Percentiles rank a stretch among this genome's conserved stretches.
These are phyloP conservation scores for Colletotrichum cordylinicola DNA, from an alignment of 2,329 filamentous ascomycete genomes.

Conservation along the genomic window DNA sequence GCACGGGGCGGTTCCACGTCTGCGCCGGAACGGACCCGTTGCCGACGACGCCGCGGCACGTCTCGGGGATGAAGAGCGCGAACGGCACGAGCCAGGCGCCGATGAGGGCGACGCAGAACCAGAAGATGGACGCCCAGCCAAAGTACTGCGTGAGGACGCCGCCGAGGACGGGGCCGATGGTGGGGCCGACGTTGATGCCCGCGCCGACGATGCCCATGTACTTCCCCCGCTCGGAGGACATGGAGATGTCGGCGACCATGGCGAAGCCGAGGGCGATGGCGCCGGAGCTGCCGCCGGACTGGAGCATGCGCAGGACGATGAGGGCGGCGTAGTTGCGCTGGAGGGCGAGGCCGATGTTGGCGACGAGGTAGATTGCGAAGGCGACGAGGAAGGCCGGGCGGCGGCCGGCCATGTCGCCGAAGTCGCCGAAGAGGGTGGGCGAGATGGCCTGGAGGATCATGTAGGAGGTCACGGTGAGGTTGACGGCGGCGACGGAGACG, in stretches of 20 bases:
- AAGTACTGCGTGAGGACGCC: slow-evolving; percentile 68
- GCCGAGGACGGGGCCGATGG: slow-evolving; percentile 66
- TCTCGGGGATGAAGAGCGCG: slow-evolving; percentile 63
- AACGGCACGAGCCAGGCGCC: slow-evolving; percentile 58
- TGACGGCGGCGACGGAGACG: slow-evolving; percentile 46
- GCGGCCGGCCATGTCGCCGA: slow-evolving; percentile 65
- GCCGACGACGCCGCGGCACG: slow-evolving; percentile 63
- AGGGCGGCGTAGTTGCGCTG: slow-evolving; percentile 64
- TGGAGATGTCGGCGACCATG: slow-evolving; percentile 74
- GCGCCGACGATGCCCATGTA: slow-evolving; percentile 74
- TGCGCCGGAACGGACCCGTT: slow-evolving; percentile 66
- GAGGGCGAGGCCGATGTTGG: slow-evolving; percentile 65
- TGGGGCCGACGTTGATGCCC: slow-evolving; percentile 61
- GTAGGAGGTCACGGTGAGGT: slow-evolving; percentile 62
- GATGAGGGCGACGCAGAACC: slow-evolving; percentile 67
- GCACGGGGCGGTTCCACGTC: slow-evolving; percentile 61
- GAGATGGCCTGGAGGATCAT: slow-evolving; percentile 70
- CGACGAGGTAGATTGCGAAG: slow-evolving; percentile 61
- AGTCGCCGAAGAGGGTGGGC: slow-evolving; percentile 65
- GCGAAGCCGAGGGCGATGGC: slow-evolving; percentile 75
- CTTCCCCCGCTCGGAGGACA: slow-evolving; percentile 71
- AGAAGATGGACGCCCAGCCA: slow-evolving; percentile 73
- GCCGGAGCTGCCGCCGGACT: slow-evolving; percentile 69
- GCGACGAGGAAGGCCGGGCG: slow-evolving; percentile 66
- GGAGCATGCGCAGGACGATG: slow-evolving; percentile 65